Evolutionary conservation across 257 asterid genomes (phyloP).

Genomic region (Ligustrum vulgare): DNA sequence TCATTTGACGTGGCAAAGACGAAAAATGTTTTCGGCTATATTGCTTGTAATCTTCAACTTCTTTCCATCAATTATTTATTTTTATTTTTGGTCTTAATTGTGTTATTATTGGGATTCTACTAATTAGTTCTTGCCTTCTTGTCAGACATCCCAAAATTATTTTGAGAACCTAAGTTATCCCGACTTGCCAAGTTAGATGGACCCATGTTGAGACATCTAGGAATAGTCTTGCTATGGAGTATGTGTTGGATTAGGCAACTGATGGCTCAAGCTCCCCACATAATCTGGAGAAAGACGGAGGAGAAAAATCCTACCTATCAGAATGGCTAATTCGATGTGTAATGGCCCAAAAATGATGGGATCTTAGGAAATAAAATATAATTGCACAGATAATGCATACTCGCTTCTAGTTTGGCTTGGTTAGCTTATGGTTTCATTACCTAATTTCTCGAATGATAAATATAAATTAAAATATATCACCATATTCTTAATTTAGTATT

Average conservation of each 20-base stretch:
- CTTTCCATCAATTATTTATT: neutral
- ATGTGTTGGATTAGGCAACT: neutral
- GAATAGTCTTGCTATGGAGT: neutral
- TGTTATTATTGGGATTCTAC: neutral
- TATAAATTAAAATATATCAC: no score
- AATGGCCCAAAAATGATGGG: neutral
- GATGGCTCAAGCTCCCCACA: neutral
- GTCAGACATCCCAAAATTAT: neutral
- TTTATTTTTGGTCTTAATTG: neutral
- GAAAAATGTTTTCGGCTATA: neutral
- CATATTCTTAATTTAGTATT: no score
- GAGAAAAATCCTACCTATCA: neutral
- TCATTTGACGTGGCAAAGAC: neutral
- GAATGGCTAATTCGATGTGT: neutral
- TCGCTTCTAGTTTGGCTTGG: neutral
- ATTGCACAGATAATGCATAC: neutral
- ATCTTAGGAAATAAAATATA: neutral
- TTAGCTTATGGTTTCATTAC: no score
- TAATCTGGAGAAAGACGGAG: neutral
- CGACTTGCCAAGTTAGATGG: neutral
- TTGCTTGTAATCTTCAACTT: neutral
- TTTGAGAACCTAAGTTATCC: neutral
- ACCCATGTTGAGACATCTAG: neutral
- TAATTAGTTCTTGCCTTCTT: neutral
- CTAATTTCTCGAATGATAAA: no score